phyloP scores from a whole-genome alignment of 768 basidiomycete species.

The Lentinus brumalis region DNA sequence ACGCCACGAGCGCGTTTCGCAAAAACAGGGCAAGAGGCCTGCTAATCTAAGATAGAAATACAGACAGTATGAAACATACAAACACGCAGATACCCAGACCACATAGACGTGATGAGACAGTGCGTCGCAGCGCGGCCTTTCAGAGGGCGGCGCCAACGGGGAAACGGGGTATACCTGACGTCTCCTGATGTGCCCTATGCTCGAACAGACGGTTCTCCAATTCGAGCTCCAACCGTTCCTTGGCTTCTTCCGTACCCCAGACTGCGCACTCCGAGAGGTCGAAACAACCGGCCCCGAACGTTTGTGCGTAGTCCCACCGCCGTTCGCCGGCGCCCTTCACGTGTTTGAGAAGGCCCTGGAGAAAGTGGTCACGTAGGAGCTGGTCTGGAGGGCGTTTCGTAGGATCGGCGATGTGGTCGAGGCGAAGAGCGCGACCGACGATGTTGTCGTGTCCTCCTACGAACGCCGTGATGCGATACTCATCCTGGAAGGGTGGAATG shows the following conservation, averaged over 20 bases:
- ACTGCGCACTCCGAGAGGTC: conserved; percentile 26
- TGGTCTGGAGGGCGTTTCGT: conserved; percentile 35
- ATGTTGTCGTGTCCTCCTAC: conserved; percentile 30
- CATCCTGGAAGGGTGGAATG: conserved; percentile 24
- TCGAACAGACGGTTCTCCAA: conserved; percentile 28
- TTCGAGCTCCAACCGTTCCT: conserved; percentile 29
- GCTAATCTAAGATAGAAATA: too few relatives aligned
- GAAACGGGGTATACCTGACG: background rate
- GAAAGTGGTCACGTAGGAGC: conserved; percentile 35
- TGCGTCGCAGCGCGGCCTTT: background rate
- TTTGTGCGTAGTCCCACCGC: conserved; percentile 29
- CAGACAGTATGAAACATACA: too few relatives aligned
- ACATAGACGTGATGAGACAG: background rate
- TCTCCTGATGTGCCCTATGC: conserved; percentile 18
- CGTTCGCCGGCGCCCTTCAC: conserved; percentile 36
- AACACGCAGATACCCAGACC: too few relatives aligned
- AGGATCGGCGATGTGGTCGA: conserved; percentile 34
- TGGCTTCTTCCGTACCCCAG: conserved; percentile 28
- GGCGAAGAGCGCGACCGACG: conserved; percentile 26
- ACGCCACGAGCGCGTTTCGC: too few relatives aligned
- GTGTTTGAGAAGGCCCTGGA: conserved; percentile 36
- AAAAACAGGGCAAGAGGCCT: too few relatives aligned
- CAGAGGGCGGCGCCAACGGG: background rate
- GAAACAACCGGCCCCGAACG: conserved; percentile 16
- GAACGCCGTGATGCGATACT: conserved; percentile 34